Evolutionary conservation across 176 grass and related monocot genomes (phyloP), one percentile per base, ranked within the genome.

Genomic region (Avena sativa): DNA sequence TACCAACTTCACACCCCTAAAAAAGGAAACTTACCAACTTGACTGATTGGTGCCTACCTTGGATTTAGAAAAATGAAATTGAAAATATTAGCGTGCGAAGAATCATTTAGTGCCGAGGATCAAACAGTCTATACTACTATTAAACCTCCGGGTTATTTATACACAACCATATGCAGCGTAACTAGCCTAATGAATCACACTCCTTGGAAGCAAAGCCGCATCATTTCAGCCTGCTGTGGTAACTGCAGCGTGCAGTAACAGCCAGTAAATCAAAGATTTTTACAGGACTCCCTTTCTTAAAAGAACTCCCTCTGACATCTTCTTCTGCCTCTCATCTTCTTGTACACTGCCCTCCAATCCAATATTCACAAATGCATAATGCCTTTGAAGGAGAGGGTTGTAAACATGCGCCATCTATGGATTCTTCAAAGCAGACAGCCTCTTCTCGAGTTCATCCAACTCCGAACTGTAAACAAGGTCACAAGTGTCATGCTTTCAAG

Each of bases 401-500:
- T 17, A 75, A 68, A 62, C 38, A 53, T 16, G 44, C 50, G 15
- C 3, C 21, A 17, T 44, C 63, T 79, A 99, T 53, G 89, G 52
- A 79, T 85, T 89, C 89, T 87, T 99, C 7, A 99, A 83, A 85
- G 92, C 92, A 84, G 94, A 85, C 26, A 99, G 67, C 62, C 94
- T 93, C 80, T 93, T 87, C 89, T 93, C 86, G n/a, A 99, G 91
- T 23, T 96, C 92, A 17, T 94, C 92, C 46, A 93, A 44, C 61
- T 94, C 94, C 48, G 83, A 91, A 78, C 92, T 96, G 94, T 84
- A 90, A 85, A 87, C 69, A 46, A 67, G 32, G 70, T n/a, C 81
- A 78, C 49, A 71, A 87, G 17, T 30, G 21, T 77, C 36, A 89
- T 25, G 55, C 55, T 57, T 19, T 57, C 55, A 57, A 19, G 14